Base-by-base conservation (phyloP, 176 grass and related monocot species). In the Carex littledalei region DNA sequence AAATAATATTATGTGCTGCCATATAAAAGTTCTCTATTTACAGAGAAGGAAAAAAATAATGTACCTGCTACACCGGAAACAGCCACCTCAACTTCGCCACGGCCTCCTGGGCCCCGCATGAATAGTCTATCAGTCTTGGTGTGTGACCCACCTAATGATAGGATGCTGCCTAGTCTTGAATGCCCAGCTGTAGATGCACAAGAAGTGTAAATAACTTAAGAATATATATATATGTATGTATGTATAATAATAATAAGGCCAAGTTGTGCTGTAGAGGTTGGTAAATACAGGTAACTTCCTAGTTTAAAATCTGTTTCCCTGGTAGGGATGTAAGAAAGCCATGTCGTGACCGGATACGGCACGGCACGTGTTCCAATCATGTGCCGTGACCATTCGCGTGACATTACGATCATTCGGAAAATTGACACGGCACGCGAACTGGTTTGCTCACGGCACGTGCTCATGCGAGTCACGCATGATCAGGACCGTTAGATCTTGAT, bases 81-180 rank as follows among this genome's bases (percentile, higher is more conserved):
- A 89, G 90, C 93, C 67, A 98, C 96, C 94, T 98, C 96, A 88
- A 98, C 93, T 86, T 98, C 91, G 17, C 96, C 96, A n/a, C 93
- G 93, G 10, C 91, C 93, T 88, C 92, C 93, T 67, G 95, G 95
- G 17, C 95, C 95, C 74, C 87, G 89, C 96, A 98, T 98, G 80
- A 88, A 94, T 86, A 98, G 86, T 85, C 81, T 98, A 81, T 95
- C 93, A 16, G 69, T 89, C 84, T 94, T 98, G 18, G 80, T 85
- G 17, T 89, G 84, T 35, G 84, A 86, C 82, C 89, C 86, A 15
- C 93, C 89, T 69, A 92, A 87, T 89, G 95, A 94, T 55, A 98
- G 83, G 58, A 98, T 86, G 45, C 89, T 92, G 26, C 89, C 91
- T 71, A 98, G 85, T 89, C 89, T 92, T 60, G 93, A 98, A 83